Evolutionary conservation across 176 grass and related monocot species (phyloP), one percentile per base, ranked within the genome.

Genomic region (Triticum aestivum): DNA sequence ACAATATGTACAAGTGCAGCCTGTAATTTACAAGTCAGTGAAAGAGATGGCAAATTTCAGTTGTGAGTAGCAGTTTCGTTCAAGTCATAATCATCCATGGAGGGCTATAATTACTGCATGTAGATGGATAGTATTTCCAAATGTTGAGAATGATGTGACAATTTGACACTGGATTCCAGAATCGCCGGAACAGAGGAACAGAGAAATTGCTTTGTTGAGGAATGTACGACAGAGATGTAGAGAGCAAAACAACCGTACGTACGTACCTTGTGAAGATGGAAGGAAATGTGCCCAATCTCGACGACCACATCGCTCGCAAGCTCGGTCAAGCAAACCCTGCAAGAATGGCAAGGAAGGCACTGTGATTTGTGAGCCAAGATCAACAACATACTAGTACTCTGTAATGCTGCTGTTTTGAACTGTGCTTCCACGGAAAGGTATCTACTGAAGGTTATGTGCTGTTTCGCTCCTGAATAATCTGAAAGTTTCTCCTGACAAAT

Each of bases 201-300:
- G 17, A 37, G 66, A 8, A 33, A 17, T 33, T 32, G 17, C 33
- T 8, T 30, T 30, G 29, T 30, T 30, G 29, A 5, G 14, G 65
- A 20, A 34, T 3, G 4, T 2, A 6, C 6, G 33, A 21, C 17
- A 69, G 18, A 44, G n/a, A 66, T 44, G 1, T 0, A 30, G 39
- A 88, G 44, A 86, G 32, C 1, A 6, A 17, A 24, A 32, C 32
- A 32, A 32, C 32, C 32, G 32, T 32, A 32, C 3, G 33, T 56
- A 29, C 58, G 13, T 87, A 98, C 95, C 95, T 95, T 95, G 85
- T 98, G 96, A 5, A 95, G 96, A 62, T 93, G 83, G 83, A 98
- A 95, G 1, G 74, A 86, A 38, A 87, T 24, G 9, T 91, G 78
- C 66, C 86, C 91, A 17, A 98, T 88, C 82, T 92, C 59, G 62